Base-by-base conservation (phyloP, 257 asterid genomes). In the Primulina huaijiensis region DNA sequence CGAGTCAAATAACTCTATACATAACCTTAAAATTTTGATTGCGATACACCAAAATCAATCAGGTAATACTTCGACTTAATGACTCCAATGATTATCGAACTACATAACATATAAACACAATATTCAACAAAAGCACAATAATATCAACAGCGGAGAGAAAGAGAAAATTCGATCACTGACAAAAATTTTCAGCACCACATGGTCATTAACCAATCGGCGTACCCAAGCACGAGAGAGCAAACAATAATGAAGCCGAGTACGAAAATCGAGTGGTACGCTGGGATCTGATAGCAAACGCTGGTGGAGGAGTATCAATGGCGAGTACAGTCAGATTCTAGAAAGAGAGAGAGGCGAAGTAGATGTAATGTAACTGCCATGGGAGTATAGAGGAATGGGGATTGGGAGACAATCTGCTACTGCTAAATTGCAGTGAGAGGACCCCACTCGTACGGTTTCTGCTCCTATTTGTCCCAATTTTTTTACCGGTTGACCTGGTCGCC, bases 291-390 rank as follows among this genome's bases (percentile, higher is more conserved):
- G 34, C 34, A 5, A 3, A 5, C 0, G 0, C 4, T 5, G 34
- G 4, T 31, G 33, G 33, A 50, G n/a, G 53, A 77, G 37, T 65
- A 37, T 31, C 71, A 67, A 69, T 27, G 25, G 69, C 56, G 67
- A 63, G 60, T 19, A 62, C 56, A 33, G 60, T 20, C 14, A 68
- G 73, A 70, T 23, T 60, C 25, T 25, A 25, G 79, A 71, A 71
- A 30, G 76, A 67, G 76, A 34, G 14, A 52, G 66, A 82, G 38
- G n/a, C 74, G 84, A 83, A 81, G 71, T 81, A 80, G 84, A 84
- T 85, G 95, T 86, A 76, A 35, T 70, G 77, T 82, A 87, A 84
- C 92, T 86, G 86, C 89, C 83, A 83, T 76, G 75, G 61, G 73
- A 75, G 76, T 76, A 71, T 65, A 60, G 85, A 29, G 56, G n/a